phyloP scores from a whole-genome alignment of 1,139 yeast genomes.

The Magnusiomyces paraingens region DNA sequence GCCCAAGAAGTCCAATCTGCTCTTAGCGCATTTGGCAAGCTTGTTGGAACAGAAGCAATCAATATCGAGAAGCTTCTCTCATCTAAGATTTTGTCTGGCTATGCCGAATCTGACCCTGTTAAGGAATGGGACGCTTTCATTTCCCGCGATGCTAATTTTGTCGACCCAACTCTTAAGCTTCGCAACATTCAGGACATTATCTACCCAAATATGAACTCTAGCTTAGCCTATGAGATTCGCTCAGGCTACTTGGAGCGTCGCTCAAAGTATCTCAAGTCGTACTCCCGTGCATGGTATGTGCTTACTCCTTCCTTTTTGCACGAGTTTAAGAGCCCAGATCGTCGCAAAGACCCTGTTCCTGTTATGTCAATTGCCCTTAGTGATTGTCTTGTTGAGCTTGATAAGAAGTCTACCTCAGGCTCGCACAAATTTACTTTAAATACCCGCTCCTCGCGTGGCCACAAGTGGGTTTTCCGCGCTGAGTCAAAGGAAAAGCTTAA shows the following conservation, averaged over 20 bases:
- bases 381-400: conserved; percentile 77
- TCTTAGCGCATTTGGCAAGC: conserved; percentile 59
- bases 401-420: conserved; percentile 61
- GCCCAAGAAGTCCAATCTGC: conserved; percentile 82
- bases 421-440: conserved; percentile 63
- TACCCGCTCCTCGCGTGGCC: conserved; percentile 38
- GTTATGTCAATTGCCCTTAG: conserved; percentile 78
- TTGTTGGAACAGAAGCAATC: conserved; percentile 25
- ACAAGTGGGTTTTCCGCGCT: conserved; percentile 89
- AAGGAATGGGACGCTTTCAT: conserved; percentile 89
- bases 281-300: conserved; percentile 86
- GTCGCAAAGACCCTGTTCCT: conserved; percentile 79
- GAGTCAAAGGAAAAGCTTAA: conserved; percentile 73
- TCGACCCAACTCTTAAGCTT: conserved; percentile 65
- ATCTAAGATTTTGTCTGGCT: conserved; percentile 64
- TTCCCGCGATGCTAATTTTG: conserved; percentile 65
- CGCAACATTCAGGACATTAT: conserved; percentile 56
- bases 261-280: conserved; percentile 83
- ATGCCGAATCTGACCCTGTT: conserved; percentile 67
- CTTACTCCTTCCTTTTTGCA: conserved; percentile 83
- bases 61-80: conserved; percentile 40
- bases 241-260: conserved; percentile 83
- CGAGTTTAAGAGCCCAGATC: conserved; percentile 79
- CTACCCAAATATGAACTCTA: conserved; percentile 64
- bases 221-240: conserved; percentile 63